A percentile compares a stretch with the other conserved stretches of the same genome.
Conservation (phyloP, 1,139 yeast species). For the Ashbya aceris region DNA sequence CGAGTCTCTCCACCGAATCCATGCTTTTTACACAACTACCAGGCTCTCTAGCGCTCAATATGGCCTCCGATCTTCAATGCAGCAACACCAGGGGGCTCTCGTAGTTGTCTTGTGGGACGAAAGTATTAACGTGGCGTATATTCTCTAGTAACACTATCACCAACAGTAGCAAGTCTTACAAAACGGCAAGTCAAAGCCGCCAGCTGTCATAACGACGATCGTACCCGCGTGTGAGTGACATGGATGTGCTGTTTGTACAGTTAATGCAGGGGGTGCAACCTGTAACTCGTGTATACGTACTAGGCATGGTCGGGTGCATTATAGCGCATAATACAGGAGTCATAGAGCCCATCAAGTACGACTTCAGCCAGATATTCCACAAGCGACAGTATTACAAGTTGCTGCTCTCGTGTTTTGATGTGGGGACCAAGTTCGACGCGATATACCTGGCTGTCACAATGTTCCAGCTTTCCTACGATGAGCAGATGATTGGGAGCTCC, state of each 20-base stretch:
- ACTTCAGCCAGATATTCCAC: slow-evolving; percentile 22
- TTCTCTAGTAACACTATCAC: no score
- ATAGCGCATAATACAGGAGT: slow-evolving; percentile 10
- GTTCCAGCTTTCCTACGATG: slow-evolving; percentile 2
- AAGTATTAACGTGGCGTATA: no score
- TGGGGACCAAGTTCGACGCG: slow-evolving; percentile 13
- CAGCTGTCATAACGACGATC: no score
- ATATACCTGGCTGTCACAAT: slow-evolving; percentile 14
- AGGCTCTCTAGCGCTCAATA: no score
- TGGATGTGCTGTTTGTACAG: not conserved
- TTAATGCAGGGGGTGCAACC: slow-evolving; percentile 14
- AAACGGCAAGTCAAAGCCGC: no score
- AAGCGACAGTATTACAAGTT: slow-evolving; percentile 25
- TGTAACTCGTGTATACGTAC: slow-evolving; percentile 25
- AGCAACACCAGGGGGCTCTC: no score
- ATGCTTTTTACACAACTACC: not conserved
- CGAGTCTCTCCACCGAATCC: slow-evolving; percentile 12
- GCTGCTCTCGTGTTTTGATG: slow-evolving; percentile 24
- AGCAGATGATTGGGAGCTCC: not conserved
- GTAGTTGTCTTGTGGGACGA: no score
- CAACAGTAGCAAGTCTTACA: no score
- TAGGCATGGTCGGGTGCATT: slow-evolving; percentile 21
- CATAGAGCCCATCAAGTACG: not conserved
- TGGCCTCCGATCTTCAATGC: no score
- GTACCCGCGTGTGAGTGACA: not conserved